Conservation (phyloP, 805 yeast species). For the Ogataea chonburiensis region DNA sequence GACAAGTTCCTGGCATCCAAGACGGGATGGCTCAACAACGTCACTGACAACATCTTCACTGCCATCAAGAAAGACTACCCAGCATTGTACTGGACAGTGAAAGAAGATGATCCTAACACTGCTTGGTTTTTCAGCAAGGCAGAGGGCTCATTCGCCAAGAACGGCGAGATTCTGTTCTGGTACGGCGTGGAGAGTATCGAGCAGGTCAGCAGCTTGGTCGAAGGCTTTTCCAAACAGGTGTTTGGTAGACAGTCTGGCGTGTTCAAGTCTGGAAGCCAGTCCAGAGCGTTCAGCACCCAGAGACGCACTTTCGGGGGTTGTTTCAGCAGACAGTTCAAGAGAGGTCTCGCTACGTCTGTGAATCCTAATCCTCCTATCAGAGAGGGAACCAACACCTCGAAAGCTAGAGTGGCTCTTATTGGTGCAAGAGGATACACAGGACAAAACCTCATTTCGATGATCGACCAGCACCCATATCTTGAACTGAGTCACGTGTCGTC, state of each 20-base stretch:
- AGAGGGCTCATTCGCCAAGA: constrained; percentile 88
- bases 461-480: constrained; percentile 82
- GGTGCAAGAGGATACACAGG: constrained; percentile 99
- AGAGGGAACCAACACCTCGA: constrained; percentile 58
- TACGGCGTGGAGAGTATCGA: constrained; percentile 73
- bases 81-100: constrained; percentile 81
- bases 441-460: constrained; percentile 82
- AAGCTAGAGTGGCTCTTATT: constrained; percentile 82
- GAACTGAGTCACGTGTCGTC: constrained; percentile 94
- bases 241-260: constrained; percentile 47
- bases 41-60: constrained; percentile 89
- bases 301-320: constrained; percentile 13
- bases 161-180: constrained; percentile 93
- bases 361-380: constrained; percentile 75
- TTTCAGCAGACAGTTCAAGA: constrained; percentile 22
- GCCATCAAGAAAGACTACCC: constrained; percentile 73
- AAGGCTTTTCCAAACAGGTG: constrained; percentile 45
- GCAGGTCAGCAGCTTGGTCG: constrained; percentile 62
- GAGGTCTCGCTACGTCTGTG: constrained; percentile 36
- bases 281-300: constrained; percentile 31
- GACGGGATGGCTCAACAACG: constrained; percentile 96
- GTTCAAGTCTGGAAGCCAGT: constrained; percentile 45
- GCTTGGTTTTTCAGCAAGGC: constrained; percentile 91
- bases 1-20: constrained; percentile 86
- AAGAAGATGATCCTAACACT: constrained; percentile 86